A percentile compares a stretch with the other conserved stretches of the same genome.
Evolutionary conservation across 2,329 filamentous ascomycete genomes (phyloP).

Genomic region (Penicillium sp.): DNA sequence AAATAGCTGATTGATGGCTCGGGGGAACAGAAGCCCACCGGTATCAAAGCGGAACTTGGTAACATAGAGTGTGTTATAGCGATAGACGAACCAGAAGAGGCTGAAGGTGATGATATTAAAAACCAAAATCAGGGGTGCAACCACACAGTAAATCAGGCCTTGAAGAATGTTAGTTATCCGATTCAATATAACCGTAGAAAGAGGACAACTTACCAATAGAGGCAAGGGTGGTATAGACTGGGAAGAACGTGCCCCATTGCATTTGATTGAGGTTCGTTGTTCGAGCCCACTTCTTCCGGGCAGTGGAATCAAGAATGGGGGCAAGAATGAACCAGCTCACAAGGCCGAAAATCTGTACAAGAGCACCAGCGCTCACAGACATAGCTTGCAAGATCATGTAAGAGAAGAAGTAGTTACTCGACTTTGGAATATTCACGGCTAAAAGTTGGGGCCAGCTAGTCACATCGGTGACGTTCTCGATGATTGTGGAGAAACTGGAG

Average conservation of each 20-base stretch:
- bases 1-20: slow-evolving; percentile 92
- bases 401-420: slow-evolving; percentile 96
- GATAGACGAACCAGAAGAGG: slow-evolving; percentile 88
- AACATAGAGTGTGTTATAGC: slow-evolving; percentile 97
- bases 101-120: slow-evolving; percentile 93
- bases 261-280: slow-evolving; percentile 76
- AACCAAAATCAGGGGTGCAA: slow-evolving; percentile 84
- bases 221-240: slow-evolving; percentile 93
- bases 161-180: slow-evolving; percentile 7
- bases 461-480: slow-evolving; percentile 64
- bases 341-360: slow-evolving; percentile 79
- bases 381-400: slow-evolving; percentile 96
- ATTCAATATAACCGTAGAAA: background rate
- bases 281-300: slow-evolving; percentile 76
- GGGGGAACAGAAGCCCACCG: slow-evolving; percentile 85
- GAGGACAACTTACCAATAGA: slow-evolving; percentile 64
- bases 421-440: slow-evolving; percentile 75
- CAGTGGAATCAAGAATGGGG: slow-evolving; percentile 78
- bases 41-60: slow-evolving; percentile 87
- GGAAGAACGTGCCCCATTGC: slow-evolving; percentile 91
- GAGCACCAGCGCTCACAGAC: slow-evolving; percentile 82
- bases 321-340: slow-evolving; percentile 78
- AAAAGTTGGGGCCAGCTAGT: slow-evolving; percentile 71
- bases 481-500: slow-evolving; percentile 66
- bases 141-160: slow-evolving; percentile 78